Conservation (phyloP, 106 monocot genomes). For the Dendrobium nobile region DNA sequence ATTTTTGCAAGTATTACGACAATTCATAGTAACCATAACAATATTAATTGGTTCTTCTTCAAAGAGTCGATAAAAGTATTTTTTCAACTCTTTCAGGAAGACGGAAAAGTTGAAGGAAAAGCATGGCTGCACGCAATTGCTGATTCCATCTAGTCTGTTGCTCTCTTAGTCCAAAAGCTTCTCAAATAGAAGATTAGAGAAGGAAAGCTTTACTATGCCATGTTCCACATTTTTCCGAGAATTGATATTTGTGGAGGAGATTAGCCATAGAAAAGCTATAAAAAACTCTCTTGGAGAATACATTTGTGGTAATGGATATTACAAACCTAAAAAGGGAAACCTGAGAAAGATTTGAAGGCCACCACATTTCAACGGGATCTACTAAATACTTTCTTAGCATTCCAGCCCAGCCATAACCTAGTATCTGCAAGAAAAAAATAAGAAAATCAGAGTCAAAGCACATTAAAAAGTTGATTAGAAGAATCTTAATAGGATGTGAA, state of each 20-base stretch:
- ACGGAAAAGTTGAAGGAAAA: background rate
- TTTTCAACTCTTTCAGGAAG: background rate
- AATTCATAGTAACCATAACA: no score
- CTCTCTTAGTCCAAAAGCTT: background rate
- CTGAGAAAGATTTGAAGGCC: slow-evolving; percentile 92
- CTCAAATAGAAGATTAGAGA: background rate
- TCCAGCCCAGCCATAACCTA: slow-evolving; percentile 95
- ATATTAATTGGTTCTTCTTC: no score
- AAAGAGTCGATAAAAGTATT: no score
- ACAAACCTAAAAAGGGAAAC: slow-evolving; percentile 90
- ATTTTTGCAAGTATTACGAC: background rate
- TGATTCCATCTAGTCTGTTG: background rate
- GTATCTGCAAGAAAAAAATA: slow-evolving; percentile 25
- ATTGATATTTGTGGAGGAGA: no score
- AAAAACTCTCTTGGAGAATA: background rate
- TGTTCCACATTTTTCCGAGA: background rate
- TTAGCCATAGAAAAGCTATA: no score
- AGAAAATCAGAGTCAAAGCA: background rate
- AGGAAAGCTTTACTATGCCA: background rate
- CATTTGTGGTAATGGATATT: background rate
- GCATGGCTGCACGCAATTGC: background rate
- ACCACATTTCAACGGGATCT: slow-evolving; percentile 88
- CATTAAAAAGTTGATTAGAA: background rate
- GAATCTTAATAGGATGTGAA: background rate
- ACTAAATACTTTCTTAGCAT: slow-evolving; percentile 80